Base-by-base conservation (phyloP, 192 early-diverging fungal genomes). In the Coemansia sp. region DNA sequence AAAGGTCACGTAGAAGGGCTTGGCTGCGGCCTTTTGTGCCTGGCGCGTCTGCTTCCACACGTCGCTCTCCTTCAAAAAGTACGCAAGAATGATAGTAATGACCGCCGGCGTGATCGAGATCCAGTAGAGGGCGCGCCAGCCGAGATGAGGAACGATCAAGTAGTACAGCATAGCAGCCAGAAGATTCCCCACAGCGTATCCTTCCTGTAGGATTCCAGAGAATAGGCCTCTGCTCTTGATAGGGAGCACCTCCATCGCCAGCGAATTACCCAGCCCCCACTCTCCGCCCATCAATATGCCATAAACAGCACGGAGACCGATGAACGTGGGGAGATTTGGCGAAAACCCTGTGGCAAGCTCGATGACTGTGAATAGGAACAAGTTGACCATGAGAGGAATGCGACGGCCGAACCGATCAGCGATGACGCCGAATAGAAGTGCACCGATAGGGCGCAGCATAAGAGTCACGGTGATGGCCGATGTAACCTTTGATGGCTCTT, bases 81-180 rank as follows among this genome's bases (percentile, higher is more conserved):
- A 80, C 41, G 86, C 73, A 37, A 92, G 64, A 10, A 85, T 55
- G 23, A 88, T 67, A 2, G 84, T 85, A 23, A 90, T 61, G 8
- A 85, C 61, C 0, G 88, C 84, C 1, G 86, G 85, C 28, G 73
- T 75, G 30, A 83, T 73, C 13, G 86, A 82, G 29, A 88, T 81
- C 85, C 85, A 92, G 70, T 84, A 92, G 54, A 92, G 64, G 28
- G 85, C 82, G 9, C 90, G 82, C 90, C 90, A 92, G 31, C 83
- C 82, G 10, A 83, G 67, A 38, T 38, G 71, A 2, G 81, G 74
- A 22, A 87, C 74, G 41, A 88, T 62, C 2, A 65, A 66, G 53
- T 84, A 85, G 64, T 87, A 86, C 20, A 89, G 55, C 50, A 86
- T 59, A 1, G 86, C 70, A 4, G 90, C 87, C 0, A 92, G 47